Conservation (phyloP, 768 basidiomycete species). For the Saitozyma sp. region DNA sequence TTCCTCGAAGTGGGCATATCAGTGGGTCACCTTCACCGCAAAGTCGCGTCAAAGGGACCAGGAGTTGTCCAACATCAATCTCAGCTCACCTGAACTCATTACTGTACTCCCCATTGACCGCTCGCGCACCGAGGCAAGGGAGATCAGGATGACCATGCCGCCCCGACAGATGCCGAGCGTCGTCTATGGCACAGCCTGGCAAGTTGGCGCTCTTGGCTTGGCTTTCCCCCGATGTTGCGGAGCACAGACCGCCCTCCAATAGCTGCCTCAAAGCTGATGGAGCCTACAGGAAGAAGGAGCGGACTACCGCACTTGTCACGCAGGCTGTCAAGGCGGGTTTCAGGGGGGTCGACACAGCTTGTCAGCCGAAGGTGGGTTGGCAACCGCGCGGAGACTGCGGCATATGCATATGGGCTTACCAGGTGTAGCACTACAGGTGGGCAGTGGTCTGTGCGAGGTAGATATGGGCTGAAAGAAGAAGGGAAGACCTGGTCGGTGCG, state of each 20-base stretch:
- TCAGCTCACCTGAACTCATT: too few relatives aligned
- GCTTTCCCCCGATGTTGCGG: background rate
- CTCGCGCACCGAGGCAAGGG: background rate
- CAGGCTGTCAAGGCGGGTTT: conserved; percentile 75
- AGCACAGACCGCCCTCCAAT: background rate
- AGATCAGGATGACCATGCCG: background rate
- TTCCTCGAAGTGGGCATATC: too few relatives aligned
- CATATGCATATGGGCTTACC: too few relatives aligned
- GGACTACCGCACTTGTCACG: conserved; percentile 67
- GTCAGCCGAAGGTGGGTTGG: conserved; percentile 49
- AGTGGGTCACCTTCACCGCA: too few relatives aligned
- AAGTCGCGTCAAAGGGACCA: too few relatives aligned
- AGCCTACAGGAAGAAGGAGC: conserved; percentile 69
- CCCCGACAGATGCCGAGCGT: conserved; percentile 43
- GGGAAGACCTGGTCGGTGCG: conserved; percentile 78
- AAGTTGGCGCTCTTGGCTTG: background rate
- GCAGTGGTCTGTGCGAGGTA: background rate
- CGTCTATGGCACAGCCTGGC: conserved; percentile 57
- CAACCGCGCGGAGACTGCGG: conserved; percentile 71
- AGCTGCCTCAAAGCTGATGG: background rate
- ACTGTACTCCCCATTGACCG: too few relatives aligned
- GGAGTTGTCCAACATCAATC: too few relatives aligned
- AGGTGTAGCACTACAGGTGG: conserved; percentile 49
- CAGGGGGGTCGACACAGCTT: conserved; percentile 75
- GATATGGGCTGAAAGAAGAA: conserved; percentile 35